Conservation (phyloP, 2,329 filamentous ascomycete genomes). For the Laburnicola sp. region DNA sequence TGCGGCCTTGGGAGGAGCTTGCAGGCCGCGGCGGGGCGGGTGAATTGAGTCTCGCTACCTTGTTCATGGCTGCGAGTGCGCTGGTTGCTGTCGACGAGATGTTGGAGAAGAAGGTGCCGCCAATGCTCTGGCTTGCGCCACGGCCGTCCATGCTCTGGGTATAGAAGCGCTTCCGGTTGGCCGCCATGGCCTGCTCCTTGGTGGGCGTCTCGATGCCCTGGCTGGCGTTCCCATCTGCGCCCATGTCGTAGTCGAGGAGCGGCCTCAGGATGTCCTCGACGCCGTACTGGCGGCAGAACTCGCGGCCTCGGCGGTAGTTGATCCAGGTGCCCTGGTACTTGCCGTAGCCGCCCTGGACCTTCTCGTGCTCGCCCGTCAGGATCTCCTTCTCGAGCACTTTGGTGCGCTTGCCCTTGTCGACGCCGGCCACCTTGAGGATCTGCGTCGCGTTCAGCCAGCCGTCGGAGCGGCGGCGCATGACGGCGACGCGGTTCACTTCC, state of each 20-base stretch:
- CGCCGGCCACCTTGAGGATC: constrained; percentile 94
- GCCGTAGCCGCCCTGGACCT: constrained; percentile 96
- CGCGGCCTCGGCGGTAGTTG: constrained; percentile 84
- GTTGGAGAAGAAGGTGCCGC: no score
- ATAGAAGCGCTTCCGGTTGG: no score
- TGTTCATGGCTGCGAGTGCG: no score
- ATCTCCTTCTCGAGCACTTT: constrained; percentile 99
- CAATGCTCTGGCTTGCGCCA: no score
- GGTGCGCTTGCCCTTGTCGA: constrained; percentile 96
- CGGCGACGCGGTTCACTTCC: constrained; percentile 89
- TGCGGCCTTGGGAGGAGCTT: constrained; percentile 66
- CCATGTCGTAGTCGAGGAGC: constrained; percentile 79
- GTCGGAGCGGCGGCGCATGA: constrained; percentile 94
- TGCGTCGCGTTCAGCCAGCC: constrained; percentile 98
- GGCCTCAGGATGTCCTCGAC: constrained; percentile 77
- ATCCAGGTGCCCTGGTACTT: constrained; percentile 99
- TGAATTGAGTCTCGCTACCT: constrained; percentile 84
- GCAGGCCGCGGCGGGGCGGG: constrained; percentile 66
- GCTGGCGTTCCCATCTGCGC: constrained; percentile 76
- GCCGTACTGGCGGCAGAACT: constrained; percentile 80
- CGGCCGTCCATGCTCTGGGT: no score
- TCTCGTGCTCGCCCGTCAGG: constrained; percentile 92
- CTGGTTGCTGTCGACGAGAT: no score
- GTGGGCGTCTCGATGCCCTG: no score
- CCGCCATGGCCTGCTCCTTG: no score